A percentile compares a stretch with the other conserved stretches of the same genome.
phyloP scores from a whole-genome alignment of 2,329 filamentous ascomycete genomes.

The Penicillium sp. region DNA sequence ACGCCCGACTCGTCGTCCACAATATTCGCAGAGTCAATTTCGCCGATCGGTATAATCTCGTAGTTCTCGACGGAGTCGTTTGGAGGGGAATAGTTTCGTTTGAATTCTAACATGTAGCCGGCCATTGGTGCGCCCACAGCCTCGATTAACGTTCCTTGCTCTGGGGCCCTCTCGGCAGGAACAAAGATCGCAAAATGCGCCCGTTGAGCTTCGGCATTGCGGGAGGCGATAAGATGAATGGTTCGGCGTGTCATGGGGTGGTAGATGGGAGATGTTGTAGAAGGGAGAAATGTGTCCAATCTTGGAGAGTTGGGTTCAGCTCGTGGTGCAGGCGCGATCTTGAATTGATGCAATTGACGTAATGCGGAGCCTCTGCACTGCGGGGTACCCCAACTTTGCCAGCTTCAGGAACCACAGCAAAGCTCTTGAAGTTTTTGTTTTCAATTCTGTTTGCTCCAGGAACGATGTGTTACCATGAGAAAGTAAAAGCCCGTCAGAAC shows the following conservation, averaged over 20 bases:
- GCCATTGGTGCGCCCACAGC: constrained; percentile 37
- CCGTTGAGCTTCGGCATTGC: constrained; percentile 26
- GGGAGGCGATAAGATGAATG: constrained; percentile 29
- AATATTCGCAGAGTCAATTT: constrained; percentile 26
- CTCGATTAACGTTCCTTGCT: constrained; percentile 33
- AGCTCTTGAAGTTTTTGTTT: background rate
- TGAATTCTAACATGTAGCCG: constrained; percentile 35
- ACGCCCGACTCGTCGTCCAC: constrained; percentile 14
- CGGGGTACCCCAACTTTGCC: constrained; percentile 5
- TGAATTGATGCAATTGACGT: constrained; percentile 2
- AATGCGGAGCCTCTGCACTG: background rate
- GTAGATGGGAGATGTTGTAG: background rate
- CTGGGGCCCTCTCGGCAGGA: constrained; percentile 19
- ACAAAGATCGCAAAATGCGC: constrained; percentile 37
- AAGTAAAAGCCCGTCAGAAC: too few relatives aligned
- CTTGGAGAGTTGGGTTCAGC: too few relatives aligned
- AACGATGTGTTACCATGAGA: too few relatives aligned
- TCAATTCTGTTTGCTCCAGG: too few relatives aligned
- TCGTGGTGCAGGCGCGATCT: background rate
- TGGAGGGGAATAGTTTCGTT: constrained; percentile 27
- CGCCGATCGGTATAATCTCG: constrained; percentile 23
- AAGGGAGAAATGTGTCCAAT: background rate
- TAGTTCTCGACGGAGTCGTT: constrained; percentile 14
- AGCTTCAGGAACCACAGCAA: background rate
- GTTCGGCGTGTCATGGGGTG: constrained; percentile 24